Base-by-base conservation (phyloP, 148 eudicot species). In the Spergularia marina region DNA sequence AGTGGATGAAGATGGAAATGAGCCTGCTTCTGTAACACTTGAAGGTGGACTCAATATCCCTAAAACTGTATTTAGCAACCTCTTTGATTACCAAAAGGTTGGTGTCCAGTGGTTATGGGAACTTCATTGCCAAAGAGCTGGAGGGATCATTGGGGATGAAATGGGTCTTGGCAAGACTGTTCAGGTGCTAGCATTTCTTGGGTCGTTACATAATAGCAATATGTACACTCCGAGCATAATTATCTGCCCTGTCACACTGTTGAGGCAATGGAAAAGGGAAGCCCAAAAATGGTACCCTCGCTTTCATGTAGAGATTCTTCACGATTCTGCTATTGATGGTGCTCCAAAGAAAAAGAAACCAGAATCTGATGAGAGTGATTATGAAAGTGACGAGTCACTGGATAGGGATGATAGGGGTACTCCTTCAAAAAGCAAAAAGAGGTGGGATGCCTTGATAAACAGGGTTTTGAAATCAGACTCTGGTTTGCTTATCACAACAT, bases 31-130 rank as follows among this genome's bases (percentile, higher is more conserved):
- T 70, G 85, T 90, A 68, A 87, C 89, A 40, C 96, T 95, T 65
- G 99, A 95, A 82, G 99, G 97, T 21, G 99, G 99, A 4, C 78
- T 95, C 77, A 92, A 82, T 67, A 90, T 95, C 74, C 99, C 97
- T 52, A 89, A 86, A 85, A 70, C 82, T 34, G 85, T 92, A 41
- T 95, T 89, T 74, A 85, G 76, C 83, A 78, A 87, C 59, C 91
- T 95, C 70, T 95, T 95, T 80, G 99, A 95, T 78, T 95, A 95
- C 78, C 99, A 95, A 78, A 92, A 90, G 81, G 94, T 95, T 67
- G 99, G 99, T 77, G 99, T 95, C 39, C 99, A 92, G 79, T 92
- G 97, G 99, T 72, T 95, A 71, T 95, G 99, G 99, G 99, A 95
- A 74, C 90, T 95, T 68, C 99, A 95, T 81, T 95, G 99, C 79